Percentiles rank a stretch among this genome's conserved stretches.
These are phyloP conservation scores for Rhododendron mucronatum DNA, from an alignment of 148 eudicot genomes.

Conservation along the genomic window DNA sequence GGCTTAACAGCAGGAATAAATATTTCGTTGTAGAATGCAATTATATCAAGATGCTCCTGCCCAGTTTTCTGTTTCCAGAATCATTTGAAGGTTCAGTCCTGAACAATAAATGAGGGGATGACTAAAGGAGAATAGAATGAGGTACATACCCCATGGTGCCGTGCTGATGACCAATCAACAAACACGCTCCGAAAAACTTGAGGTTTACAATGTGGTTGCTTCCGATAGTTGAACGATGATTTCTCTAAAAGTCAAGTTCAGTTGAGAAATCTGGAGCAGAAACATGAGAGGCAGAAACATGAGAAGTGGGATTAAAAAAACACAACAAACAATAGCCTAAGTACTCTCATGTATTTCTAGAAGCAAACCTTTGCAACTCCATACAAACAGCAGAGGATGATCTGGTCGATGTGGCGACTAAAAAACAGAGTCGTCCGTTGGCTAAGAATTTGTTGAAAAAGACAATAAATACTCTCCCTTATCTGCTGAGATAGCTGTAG, in stretches of 20 bases:
- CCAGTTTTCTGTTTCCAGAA: slow-evolving; percentile 58
- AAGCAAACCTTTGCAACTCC: slow-evolving; percentile 94
- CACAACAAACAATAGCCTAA: not conserved
- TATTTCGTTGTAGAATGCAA: slow-evolving; percentile 86
- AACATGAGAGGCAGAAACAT: slow-evolving; percentile 13
- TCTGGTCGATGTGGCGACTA: slow-evolving; percentile 89
- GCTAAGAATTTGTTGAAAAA: slow-evolving; percentile 74
- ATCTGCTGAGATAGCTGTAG: slow-evolving; percentile 65
- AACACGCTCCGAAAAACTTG: slow-evolving; percentile 86
- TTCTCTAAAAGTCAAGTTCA: slow-evolving; percentile 75
- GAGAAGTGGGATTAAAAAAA: not conserved
- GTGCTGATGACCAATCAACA: slow-evolving; percentile 78
- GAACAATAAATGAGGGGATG: not conserved
- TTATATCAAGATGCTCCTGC: slow-evolving; percentile 88
- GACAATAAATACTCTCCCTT: slow-evolving; percentile 79
- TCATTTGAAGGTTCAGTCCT: slow-evolving; percentile 11
- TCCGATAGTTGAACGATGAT: slow-evolving; percentile 76
- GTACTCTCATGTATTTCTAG: not conserved
- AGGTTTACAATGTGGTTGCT: slow-evolving; percentile 88
- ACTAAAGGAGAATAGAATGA: not conserved
- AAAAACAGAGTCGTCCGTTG: slow-evolving; percentile 73
- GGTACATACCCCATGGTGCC: slow-evolving; percentile 54
- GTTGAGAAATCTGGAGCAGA: slow-evolving; percentile 63
- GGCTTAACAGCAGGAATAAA: slow-evolving; percentile 88
- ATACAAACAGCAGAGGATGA: slow-evolving; percentile 85